Evolutionary conservation across 257 asterid species (phyloP).

Genomic region (Asclepias syriaca): DNA sequence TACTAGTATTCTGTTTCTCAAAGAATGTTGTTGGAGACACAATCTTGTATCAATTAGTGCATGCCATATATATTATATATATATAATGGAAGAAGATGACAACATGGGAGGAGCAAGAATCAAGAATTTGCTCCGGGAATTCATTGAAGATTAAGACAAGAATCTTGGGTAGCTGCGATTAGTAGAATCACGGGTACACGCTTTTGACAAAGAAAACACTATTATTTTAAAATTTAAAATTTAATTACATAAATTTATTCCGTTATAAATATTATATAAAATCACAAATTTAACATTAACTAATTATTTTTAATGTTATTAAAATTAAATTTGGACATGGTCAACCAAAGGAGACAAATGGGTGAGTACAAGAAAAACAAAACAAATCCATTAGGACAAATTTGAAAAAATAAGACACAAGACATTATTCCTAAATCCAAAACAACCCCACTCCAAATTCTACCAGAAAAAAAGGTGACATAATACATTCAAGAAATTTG

Average conservation of each 20-base stretch:
- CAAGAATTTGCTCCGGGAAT: constrained; percentile 1
- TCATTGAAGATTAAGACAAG: background rate
- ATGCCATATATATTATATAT: background rate
- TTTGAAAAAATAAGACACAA: background rate
- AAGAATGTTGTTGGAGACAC: background rate
- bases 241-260: no score
- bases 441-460: background rate
- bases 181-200: background rate
- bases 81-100: background rate
- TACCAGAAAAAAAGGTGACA: background rate
- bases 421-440: background rate
- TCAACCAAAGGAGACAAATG: background rate
- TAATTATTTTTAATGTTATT: no score
- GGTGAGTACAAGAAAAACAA: background rate
- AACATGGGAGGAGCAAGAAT: background rate
- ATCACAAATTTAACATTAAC: no score
- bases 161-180: background rate
- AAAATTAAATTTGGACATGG: background rate
- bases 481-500: background rate
- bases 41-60: no score
- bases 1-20: constrained; percentile 1
- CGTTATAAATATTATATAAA: no score
- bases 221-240: background rate
- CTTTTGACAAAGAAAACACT: background rate
- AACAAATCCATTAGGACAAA: background rate